Conservation (phyloP, 164 flowering plant species). For the Taxillus chinensis region DNA sequence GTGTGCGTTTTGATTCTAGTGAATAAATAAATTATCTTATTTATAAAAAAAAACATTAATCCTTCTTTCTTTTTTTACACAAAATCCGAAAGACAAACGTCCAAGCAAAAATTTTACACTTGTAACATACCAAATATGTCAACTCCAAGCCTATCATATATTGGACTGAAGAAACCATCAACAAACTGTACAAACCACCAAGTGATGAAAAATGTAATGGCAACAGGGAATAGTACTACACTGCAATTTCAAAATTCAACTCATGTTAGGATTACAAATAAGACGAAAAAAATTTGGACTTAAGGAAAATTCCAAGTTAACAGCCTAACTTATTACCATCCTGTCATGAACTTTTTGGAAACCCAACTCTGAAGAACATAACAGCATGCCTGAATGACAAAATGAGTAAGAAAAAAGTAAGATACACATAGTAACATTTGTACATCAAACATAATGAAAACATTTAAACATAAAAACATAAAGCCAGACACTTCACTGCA, state of each 20-base stretch:
- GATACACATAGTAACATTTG: conserved; percentile 1
- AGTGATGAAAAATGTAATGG: conserved; percentile 42
- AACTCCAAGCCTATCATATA: conserved; percentile 66
- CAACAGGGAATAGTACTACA: conserved; percentile 74
- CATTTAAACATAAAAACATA: neutral
- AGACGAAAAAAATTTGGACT: neutral
- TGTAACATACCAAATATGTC: conserved; percentile 58
- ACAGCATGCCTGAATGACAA: conserved; percentile 61
- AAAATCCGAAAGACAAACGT: no score
- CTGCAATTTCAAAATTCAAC: conserved; percentile 24
- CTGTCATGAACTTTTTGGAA: conserved; percentile 91
- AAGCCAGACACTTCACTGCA: neutral
- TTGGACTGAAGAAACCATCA: conserved; percentile 87
- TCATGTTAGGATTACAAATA: conserved; percentile 6
- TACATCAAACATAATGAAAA: neutral
- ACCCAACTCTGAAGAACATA: conserved; percentile 78
- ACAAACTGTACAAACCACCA: conserved; percentile 35
- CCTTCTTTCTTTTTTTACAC: no score
- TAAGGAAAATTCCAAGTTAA: neutral
- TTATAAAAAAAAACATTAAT: no score
- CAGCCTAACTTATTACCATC: conserved; percentile 46
- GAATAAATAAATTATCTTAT: no score
- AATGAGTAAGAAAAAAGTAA: conserved; percentile 2
- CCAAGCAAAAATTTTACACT: neutral
- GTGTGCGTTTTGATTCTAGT: no score